Evolutionary conservation across 257 asterid genomes (phyloP).

Genomic region (Vinca minor): DNA sequence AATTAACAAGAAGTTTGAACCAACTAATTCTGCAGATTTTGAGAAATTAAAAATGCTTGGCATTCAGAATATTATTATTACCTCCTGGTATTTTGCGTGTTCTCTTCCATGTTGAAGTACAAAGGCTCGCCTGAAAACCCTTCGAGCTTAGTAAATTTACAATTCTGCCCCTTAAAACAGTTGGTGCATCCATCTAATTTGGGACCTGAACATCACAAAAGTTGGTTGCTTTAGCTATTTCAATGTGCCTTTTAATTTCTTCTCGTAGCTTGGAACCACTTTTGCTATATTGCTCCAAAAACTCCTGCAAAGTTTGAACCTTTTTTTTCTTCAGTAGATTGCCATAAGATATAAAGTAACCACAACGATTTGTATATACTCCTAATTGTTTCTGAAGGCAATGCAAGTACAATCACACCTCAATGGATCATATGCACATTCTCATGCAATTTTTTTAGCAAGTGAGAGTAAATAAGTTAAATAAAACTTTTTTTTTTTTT

Average conservation of each 20-base stretch:
- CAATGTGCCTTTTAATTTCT: slow-evolving; percentile 25
- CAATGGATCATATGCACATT: too few species aligned
- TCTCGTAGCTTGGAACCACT: slow-evolving; percentile 31
- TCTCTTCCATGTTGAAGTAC: slow-evolving; percentile 43
- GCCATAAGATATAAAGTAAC: too few species aligned
- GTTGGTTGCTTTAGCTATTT: slow-evolving; percentile 19
- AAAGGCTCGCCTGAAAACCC: slow-evolving; percentile 37
- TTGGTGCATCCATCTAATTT: slow-evolving; percentile 21
- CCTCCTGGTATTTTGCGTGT: slow-evolving; percentile 43
- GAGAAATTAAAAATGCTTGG: not conserved
- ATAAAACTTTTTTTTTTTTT: too few species aligned
- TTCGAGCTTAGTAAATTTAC: slow-evolving; percentile 30
- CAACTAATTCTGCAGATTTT: too few species aligned
- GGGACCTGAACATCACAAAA: slow-evolving; percentile 27
- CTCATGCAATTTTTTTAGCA: too few species aligned
- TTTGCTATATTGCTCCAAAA: slow-evolving; percentile 31
- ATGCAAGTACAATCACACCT: too few species aligned
- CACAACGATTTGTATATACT: too few species aligned
- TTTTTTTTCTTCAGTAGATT: too few species aligned
- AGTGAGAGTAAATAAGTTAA: too few species aligned
- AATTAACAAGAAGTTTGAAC: too few species aligned
- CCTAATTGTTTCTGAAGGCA: too few species aligned
- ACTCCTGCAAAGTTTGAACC: slow-evolving; percentile 29
- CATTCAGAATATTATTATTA: slow-evolving; percentile 1
- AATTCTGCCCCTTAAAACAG: slow-evolving; percentile 30